Percentiles rank a stretch among this genome's conserved stretches.
phyloP scores from a whole-genome alignment of 257 asterid species.

The Knoxia roxburghii region DNA sequence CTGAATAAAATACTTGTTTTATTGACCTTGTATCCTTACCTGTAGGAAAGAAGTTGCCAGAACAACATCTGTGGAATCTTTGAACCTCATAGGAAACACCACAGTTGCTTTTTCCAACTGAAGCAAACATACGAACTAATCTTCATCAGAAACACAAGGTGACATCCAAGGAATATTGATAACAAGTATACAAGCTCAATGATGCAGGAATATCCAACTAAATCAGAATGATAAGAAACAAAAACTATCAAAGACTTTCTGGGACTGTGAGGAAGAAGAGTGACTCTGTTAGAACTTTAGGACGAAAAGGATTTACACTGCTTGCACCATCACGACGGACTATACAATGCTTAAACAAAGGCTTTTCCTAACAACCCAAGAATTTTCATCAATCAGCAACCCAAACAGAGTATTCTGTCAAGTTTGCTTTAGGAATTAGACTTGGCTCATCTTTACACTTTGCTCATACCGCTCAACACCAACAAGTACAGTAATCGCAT shows the following conservation, averaged over 20 bases:
- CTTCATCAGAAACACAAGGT: conserved; percentile 4
- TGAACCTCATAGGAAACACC: conserved; percentile 86
- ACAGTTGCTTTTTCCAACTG: conserved; percentile 72
- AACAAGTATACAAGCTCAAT: neutral
- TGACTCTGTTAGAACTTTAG: neutral
- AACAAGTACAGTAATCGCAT: neutral
- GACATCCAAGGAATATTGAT: neutral
- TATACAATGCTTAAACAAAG: neutral
- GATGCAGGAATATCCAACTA: neutral
- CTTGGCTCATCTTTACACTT: neutral
- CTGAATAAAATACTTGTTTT: conserved; percentile 1
- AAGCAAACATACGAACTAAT: conserved; percentile 11
- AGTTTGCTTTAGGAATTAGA: neutral
- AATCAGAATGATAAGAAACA: neutral
- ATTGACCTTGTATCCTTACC: conserved; percentile 31
- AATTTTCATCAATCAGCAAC: conserved; percentile 1
- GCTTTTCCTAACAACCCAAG: neutral
- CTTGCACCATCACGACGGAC: neutral
- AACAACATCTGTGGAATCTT: conserved; percentile 73
- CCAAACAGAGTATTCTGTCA: neutral
- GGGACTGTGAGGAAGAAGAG: neutral
- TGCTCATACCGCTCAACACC: neutral
- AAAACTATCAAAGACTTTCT: neutral
- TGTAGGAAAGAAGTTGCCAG: conserved; percentile 92
- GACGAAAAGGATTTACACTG: neutral